Conservation (phyloP, 345 rosid genomes). For the Camelina neglecta region DNA sequence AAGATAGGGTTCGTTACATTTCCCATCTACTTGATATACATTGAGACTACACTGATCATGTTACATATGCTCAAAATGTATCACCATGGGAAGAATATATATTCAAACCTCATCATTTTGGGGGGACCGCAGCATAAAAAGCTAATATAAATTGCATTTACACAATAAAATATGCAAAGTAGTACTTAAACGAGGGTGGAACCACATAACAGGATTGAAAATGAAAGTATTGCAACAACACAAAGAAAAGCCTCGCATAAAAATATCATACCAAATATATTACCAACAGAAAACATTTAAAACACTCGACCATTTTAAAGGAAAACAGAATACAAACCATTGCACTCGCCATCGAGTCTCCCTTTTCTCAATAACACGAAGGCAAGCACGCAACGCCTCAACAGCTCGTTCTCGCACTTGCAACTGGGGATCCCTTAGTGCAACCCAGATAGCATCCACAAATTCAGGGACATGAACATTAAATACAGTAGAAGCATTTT, state of each 20-base stretch:
- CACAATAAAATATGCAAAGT: conserved; percentile 1
- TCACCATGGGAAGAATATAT: conserved; percentile 12
- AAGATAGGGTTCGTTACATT: conserved; percentile 26
- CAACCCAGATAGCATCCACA: conserved; percentile 99
- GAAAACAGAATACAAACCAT: conserved; percentile 63
- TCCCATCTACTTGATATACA: conserved; percentile 15
- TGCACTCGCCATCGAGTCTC: conserved; percentile 99
- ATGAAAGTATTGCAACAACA: conserved; percentile 10
- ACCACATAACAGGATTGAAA: conserved; percentile 23
- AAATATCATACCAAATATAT: conserved; percentile 21
- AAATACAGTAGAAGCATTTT: conserved; percentile 98
- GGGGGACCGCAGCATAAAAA: not conserved
- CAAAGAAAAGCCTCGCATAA: not conserved
- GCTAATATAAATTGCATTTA: not conserved
- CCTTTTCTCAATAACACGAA: conserved; percentile 97
- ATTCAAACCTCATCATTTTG: not conserved
- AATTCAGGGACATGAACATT: conserved; percentile 96
- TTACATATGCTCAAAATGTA: conserved; percentile 5
- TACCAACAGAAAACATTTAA: conserved; percentile 18
- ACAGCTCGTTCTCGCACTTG: conserved; percentile 92
- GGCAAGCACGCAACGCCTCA: conserved; percentile 99
- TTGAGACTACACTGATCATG: conserved; percentile 6
- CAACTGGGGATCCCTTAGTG: conserved; percentile 90
- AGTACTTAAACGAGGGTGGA: conserved; percentile 15
- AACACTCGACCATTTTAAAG: conserved; percentile 22